Evolutionary conservation across 306 rosid genomes (phyloP), one percentile per base, ranked within the genome.

Genomic region (Sphenostylis stenocarpa): DNA sequence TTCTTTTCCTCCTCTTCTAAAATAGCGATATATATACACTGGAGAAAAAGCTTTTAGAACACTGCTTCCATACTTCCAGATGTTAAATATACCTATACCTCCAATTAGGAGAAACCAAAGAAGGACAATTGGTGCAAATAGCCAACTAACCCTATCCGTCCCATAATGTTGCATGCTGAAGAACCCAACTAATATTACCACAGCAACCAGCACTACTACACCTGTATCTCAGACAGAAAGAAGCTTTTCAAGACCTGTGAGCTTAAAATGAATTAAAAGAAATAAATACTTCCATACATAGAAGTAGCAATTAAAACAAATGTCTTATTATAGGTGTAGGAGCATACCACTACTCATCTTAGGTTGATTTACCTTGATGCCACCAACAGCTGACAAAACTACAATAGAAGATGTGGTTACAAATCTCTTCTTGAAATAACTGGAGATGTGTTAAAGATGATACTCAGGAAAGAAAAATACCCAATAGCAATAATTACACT

Each of bases 111-210:
- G 91, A 85, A 96, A 88, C 99, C 98, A 96, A 68, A 96, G 90
- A 66, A 96, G 94, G 66, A 96, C 98, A 73, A 96, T 77, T 52
- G 99, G 99, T 74, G 99, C 99, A 85, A 96, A 96, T 84, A 96
- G 99, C 99, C 99, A 96, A 79, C 98, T 90, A 82, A 96, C 99
- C 87, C 72, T 92, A 75, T 96, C 99, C 39, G 97, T 96, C 20
- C 99, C 99, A 68, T 89, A 91, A 75, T 91, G 98, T 81, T 96
- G 99, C 91, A 96, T 43, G 85, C 99, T 92, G 86, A 96, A 96
- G 83, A 96, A 67, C 16, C 97, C 97, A 29, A 91, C 81, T 84
- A 96, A 77, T 86, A 91, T 89, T 57, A 92, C 80, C 57, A 90
- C 99, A 5, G 99, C 98, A 84, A 96, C 92, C 60, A 93, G 67